Evolutionary conservation across 1,139 yeast species (phyloP), one percentile per base, ranked within the genome.

Genomic region (Yamadazyma friedrichii): DNA sequence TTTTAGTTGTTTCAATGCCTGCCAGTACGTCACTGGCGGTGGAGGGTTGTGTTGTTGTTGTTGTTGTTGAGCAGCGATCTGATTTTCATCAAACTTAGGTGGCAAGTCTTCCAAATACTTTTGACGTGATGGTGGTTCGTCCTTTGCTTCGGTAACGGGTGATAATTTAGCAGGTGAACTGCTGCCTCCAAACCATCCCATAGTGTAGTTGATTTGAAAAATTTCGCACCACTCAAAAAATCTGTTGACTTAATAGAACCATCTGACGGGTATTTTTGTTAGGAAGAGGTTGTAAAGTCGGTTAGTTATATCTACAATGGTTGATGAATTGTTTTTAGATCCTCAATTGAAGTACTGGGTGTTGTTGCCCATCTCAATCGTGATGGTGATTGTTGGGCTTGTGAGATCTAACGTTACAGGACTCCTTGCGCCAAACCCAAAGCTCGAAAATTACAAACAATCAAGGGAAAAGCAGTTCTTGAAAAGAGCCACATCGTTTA

Each of bases 341-440:
- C 95, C 96, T 5, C 78, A 80, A 45, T 71, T 93, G 49, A 84
- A 87, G 61, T 78, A 82, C 52, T 93, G 98, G 98, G 98, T 89
- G 31, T 70, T 93, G 20, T 64, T 89, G 35, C 98, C 98, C 28
- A 91, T 93, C 37, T 80, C 96, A 8, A 59, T 86, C 31, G 95
- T 89, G 27, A 89, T 93, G 96, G 84, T 93, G 13, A 64, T 91
- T 42, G 91, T 88, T n/a, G 97, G 97, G 5, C 64, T 93, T 27
- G 64, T 88, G 36, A 72, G 96, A 44, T 83, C 88, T 45, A 82
- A 84, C 53, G 74, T 84, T 26, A 80, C 89, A 36, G 63, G 70
- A 30, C 63, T 88, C 40, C 61, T 86, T 35, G 71, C 77, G 48
- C 78, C 89, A 37, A 62, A 70, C 33, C 81, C 84, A 4, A 83